Evolutionary conservation across 345 rosid species (phyloP), one percentile per base, ranked within the genome.

Genomic region (Mangifera indica): DNA sequence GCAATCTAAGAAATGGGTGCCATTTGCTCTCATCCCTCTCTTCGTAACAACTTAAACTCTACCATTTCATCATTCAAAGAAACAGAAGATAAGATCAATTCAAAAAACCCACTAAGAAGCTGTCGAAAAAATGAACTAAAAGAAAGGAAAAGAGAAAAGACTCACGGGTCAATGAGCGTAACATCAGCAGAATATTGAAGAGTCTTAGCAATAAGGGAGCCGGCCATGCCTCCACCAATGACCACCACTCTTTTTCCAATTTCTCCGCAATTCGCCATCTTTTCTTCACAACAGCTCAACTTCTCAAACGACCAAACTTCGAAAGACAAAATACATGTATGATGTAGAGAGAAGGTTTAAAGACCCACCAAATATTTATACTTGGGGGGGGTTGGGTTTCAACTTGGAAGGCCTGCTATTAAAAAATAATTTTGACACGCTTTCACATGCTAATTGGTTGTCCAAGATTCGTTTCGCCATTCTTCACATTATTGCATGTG

Each of bases 161-260:
- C 88, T n/a, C 77, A 90, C 91, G 91, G 82, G 68, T 90, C 93
- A 72, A 90, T 78, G 32, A 90, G 89, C 75, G 89, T 87, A 40
- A 90, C 84, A 64, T 87, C 84, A 4, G 91, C 87, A 59, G 63
- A 48, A 82, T 82, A 86, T 42, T 88, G 96, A 44, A 88, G 80
- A n/a, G 81, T 18, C 40, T 85, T 84, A 1, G 87, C 87, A 46
- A 86, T 72, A 10, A 88, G 17, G 24, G 91, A 82, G 11, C 96
- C 93, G 32, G 82, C 93, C 58, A 90, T 29, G 13, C 91, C 93
- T 0, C 96, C 91, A 46, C 93, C 93, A 21, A 90, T 66, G 7
- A 90, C 78, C 62, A 90, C 85, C 72, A 88, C 77, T 22, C 79
- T 77, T 76, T 64, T 84, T 9, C 52, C 74, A 0, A 60, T 74